Evolutionary conservation across 2,329 filamentous ascomycete genomes (phyloP), one percentile per base, ranked within the genome.

Genomic region (Penicillium sp.): DNA sequence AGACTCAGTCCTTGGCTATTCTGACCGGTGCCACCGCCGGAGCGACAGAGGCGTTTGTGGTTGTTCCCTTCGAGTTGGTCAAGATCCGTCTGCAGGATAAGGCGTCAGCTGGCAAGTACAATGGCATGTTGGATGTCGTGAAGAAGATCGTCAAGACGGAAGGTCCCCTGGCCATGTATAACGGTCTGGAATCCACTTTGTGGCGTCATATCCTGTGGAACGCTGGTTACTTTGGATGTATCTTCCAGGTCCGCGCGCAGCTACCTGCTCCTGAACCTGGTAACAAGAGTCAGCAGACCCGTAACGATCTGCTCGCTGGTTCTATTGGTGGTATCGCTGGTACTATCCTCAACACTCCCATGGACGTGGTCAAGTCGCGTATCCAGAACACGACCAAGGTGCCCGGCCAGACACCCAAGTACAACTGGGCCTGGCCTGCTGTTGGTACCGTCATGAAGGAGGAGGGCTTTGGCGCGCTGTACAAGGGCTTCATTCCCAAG

Each of bases 31-130:
- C 94, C 31, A 90, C 91, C 23, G 94, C 94, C 54, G 94, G 94
- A 72, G 94, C 93, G 33, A 97, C 93, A 53, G 94, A 99, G 77
- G 82, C 93, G 47, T 94, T 99, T 71, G 92, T 97, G 62, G 94
- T 99, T 55, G 94, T 99, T 29, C 94, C 94, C 46, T 99, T 99
- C 74, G 94, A 96, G 80, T 85, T 96, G 53, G 88, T 99, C 81
- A 99, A 99, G 84, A 99, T 99, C 71, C 87, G 94, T 62, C 83
- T 99, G 43, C 94, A 99, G 75, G 94, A 99, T 79, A 91, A 89
- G 77, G 90, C 93, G 15, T 94, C 91, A 46, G 90, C 93, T 39
- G 85, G 88, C 70, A 95, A 81, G 59, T 82, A 82, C 68, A 81
- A 77, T 56, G 79, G 78, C 47, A 76, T 80, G 69, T 61, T 76